A percentile compares a stretch with the other conserved stretches of the same genome.
Evolutionary conservation across 352 stramenopile genomes (phyloP).

Genomic region (Globisporangium heterothallicum): DNA sequence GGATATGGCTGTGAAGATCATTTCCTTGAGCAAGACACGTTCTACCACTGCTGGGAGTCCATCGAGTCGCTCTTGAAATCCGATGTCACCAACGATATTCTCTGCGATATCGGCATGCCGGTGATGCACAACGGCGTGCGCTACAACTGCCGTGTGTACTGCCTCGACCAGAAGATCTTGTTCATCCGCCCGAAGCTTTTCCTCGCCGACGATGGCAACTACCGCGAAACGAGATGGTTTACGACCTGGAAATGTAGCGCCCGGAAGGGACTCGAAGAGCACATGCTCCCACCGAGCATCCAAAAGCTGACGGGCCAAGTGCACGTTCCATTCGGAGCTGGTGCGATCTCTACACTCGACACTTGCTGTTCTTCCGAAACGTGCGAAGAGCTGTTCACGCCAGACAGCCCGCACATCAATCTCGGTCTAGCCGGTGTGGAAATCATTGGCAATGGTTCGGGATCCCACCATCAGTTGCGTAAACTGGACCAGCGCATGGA

Average conservation of each 20-base stretch:
- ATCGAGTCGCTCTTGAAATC: constrained; percentile 82
- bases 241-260: constrained; percentile 69
- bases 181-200: constrained; percentile 91
- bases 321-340: constrained; percentile 78
- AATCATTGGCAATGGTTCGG: constrained; percentile 97
- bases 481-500: constrained; percentile 92
- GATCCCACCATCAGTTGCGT: constrained; percentile 95
- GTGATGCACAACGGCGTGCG: constrained; percentile 93
- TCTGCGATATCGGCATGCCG: constrained; percentile 98
- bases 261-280: constrained; percentile 49
- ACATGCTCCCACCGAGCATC: constrained; percentile 81
- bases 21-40: constrained; percentile 98
- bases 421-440: constrained; percentile 93
- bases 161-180: constrained; percentile 90
- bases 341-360: constrained; percentile 81
- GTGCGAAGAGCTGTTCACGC: constrained; percentile 98
- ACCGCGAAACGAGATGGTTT: constrained; percentile 94
- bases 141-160: constrained; percentile 98
- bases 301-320: constrained; percentile 69
- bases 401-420: constrained; percentile 92
- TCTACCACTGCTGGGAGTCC: constrained; percentile 96
- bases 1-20: constrained; percentile 99
- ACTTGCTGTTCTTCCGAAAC: constrained; percentile 90
- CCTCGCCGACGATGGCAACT: constrained; percentile 97
- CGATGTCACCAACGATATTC: constrained; percentile 89